These are phyloP conservation scores for Fusarium compactum DNA, from an alignment of 2,329 filamentous ascomycete species.

Conservation along the genomic window DNA sequence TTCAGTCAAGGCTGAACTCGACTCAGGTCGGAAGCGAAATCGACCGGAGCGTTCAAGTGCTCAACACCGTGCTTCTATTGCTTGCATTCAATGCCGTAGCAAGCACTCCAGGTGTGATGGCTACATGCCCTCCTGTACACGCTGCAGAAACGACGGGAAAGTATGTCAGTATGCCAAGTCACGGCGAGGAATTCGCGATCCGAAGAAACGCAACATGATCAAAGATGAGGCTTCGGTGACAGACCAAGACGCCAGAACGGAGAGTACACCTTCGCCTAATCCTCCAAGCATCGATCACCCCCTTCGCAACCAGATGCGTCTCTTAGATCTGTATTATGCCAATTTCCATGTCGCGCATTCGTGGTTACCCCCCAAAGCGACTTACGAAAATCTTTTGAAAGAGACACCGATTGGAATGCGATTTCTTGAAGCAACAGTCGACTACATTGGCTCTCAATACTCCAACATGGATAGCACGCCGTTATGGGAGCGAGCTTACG, in stretches of 20 bases:
- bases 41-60: conserved; percentile 29
- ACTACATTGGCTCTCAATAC: conserved; percentile 43
- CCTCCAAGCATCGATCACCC: conserved; percentile 11
- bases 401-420: conserved; percentile 5
- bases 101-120: conserved; percentile 44
- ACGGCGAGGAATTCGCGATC: conserved; percentile 36
- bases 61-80: conserved; percentile 37
- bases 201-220: conserved; percentile 30
- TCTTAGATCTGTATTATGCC: conserved; percentile 41
- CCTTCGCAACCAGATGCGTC: background rate
- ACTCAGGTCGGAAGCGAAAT: conserved; percentile 17
- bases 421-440: conserved; percentile 27
- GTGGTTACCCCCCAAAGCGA: conserved; percentile 39
- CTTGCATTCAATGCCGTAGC: conserved; percentile 40
- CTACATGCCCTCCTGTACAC: conserved; percentile 29
- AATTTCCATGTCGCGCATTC: conserved; percentile 44
- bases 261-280: conserved; percentile 26
- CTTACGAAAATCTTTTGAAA: conserved; percentile 16
- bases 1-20: conserved; percentile 8
- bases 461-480: conserved; percentile 11
- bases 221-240: conserved; percentile 9
- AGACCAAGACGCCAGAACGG: conserved; percentile 7
- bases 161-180: conserved; percentile 37
- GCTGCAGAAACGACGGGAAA: conserved; percentile 34
- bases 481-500: conserved; percentile 26